Base-by-base conservation (phyloP, 805 yeast genomes). In the Maudiozyma saulgeensis region DNA sequence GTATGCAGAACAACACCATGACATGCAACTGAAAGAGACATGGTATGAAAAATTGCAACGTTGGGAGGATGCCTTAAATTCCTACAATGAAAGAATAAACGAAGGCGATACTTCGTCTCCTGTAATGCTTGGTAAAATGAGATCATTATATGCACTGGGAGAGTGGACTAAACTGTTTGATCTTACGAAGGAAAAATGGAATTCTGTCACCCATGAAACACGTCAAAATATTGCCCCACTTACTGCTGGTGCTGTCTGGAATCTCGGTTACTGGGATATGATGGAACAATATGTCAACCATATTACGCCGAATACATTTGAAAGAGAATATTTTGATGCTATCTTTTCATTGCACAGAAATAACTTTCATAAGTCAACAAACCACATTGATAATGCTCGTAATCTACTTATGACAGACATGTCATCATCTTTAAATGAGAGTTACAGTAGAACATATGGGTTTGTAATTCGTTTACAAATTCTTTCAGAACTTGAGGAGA, bases 181-280 rank as follows among this genome's bases (percentile, higher is more conserved):
- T 52, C 70, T 93, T 49, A 96, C 97, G 0, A 83, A 81, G 56
- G 82, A 81, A 41, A 88, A 87, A 61, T 93, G 99, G 99, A 73
- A 70, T 18, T 71, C 74, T 31, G 78, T 95, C 0, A 73, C 87
- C 1, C 74, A 81, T 28, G 96, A 88, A 16, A 79, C 81, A 39
- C 78, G 82, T 56, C 74, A 96, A 49, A 79, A 83, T 6, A 89
- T 93, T 57, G 99, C 99, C 1, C 98, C 99, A 0, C 70, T 95
- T 48, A 99, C 98, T 0, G 99, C 99, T 0, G 97, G 98, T 2
- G 97, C 99, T 1, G 88, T 98, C 1, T 93, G 99, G 99, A 97
- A 98, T 15, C 72, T 95, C 41, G 91, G 91, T 1, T 93, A 87
- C 61, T 95, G 99, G 99, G 96, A 89, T 56, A 76, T 87, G 58